phyloP scores from a whole-genome alignment of 2,329 filamentous ascomycete species.

The Neoscytalidium dimidiatum region DNA sequence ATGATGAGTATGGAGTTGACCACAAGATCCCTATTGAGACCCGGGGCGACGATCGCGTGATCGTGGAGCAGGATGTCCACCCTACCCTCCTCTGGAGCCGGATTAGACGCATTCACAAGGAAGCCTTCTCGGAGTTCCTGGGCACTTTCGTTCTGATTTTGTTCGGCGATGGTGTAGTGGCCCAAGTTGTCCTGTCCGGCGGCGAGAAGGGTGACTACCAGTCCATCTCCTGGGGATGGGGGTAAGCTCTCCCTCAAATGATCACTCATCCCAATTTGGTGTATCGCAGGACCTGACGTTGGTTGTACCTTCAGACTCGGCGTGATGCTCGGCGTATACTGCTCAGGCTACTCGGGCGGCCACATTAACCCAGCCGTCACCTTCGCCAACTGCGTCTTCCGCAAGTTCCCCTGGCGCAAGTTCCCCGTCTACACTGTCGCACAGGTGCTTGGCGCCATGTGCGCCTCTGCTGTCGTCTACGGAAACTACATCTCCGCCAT shows the following conservation, averaged over 20 bases:
- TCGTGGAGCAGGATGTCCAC: neutral
- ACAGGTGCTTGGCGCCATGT: conserved; percentile 56
- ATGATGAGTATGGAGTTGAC: neutral
- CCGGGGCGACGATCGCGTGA: neutral
- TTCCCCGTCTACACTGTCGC: conserved; percentile 53
- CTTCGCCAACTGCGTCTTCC: conserved; percentile 43
- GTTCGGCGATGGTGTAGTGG: conserved; percentile 71
- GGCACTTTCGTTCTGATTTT: conserved; percentile 68
- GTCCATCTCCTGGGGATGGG: conserved; percentile 33
- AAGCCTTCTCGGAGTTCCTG: conserved; percentile 68
- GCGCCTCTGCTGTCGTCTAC: conserved; percentile 51
- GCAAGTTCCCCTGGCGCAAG: conserved; percentile 60
- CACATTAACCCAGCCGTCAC: conserved; percentile 65
- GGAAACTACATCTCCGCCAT: conserved; percentile 44
- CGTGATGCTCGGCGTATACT: conserved; percentile 54
- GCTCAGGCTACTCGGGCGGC: conserved; percentile 60
- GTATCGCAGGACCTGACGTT: neutral
- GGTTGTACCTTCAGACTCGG: conserved; percentile 18
- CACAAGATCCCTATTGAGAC: conserved; percentile 16
- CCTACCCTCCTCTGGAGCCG: conserved; percentile 33
- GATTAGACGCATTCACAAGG: conserved; percentile 42
- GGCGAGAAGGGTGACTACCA: conserved; percentile 32
- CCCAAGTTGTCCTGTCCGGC: conserved; percentile 64
- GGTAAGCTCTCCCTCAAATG: conserved; percentile 12
- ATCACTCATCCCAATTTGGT: too few species aligned